Evolutionary conservation across 495 filamentous ascomycete genomes (phyloP).

Genomic region (Peziza echinospora): DNA sequence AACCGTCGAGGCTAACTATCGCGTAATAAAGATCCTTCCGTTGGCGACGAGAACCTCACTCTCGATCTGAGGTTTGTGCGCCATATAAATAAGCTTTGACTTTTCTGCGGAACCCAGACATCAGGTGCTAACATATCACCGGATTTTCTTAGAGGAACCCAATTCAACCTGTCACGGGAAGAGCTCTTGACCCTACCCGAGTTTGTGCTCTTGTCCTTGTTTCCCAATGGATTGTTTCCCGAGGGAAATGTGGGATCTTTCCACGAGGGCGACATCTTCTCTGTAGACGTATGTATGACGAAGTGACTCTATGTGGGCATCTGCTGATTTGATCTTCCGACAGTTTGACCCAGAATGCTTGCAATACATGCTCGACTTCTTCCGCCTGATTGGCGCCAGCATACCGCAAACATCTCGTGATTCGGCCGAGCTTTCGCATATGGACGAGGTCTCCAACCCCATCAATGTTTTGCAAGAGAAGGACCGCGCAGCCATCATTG

Average conservation of each 20-base stretch:
- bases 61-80: slow-evolving; percentile 51
- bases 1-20: too few species aligned
- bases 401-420: slow-evolving; percentile 53
- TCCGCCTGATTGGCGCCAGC: slow-evolving; percentile 81
- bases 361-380: slow-evolving; percentile 99
- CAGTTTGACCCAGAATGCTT: slow-evolving; percentile 93
- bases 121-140: slow-evolving; percentile 15
- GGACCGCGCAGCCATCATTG: slow-evolving; percentile 90
- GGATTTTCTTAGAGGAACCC: slow-evolving; percentile 51
- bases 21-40: slow-evolving; percentile 6
- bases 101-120: not conserved
- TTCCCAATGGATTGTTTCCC: slow-evolving; percentile 90
- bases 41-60: slow-evolving; percentile 80
- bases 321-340: slow-evolving; percentile 21
- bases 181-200: slow-evolving; percentile 89
- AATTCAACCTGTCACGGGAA: slow-evolving; percentile 82
- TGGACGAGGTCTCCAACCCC: slow-evolving; percentile 19
- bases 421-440: slow-evolving; percentile 25
- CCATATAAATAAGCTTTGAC: not conserved
- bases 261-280: slow-evolving; percentile 43
- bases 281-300: slow-evolving; percentile 65
- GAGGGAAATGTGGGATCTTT: slow-evolving; percentile 92
- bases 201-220: slow-evolving; percentile 95
- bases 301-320: slow-evolving; percentile 15
- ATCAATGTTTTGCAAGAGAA: slow-evolving; percentile 27